Conservation (phyloP, 495 filamentous ascomycete genomes). For the Penicillium verhagenii region DNA sequence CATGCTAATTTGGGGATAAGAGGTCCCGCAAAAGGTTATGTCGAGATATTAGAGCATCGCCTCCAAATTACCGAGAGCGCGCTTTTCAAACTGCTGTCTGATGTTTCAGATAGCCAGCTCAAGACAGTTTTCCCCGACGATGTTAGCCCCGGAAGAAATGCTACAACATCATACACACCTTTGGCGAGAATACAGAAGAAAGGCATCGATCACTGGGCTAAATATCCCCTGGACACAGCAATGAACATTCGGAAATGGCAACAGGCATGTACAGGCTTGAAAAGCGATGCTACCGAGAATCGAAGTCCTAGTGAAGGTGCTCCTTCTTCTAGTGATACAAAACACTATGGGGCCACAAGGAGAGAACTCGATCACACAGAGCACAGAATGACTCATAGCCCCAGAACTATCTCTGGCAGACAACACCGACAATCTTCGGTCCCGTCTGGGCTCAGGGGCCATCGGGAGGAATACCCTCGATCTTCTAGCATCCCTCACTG, state of each 20-base stretch:
- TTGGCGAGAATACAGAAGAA: conserved; percentile 28
- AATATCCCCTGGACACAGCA: conserved; percentile 34
- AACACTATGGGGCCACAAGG: neutral
- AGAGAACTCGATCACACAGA: neutral
- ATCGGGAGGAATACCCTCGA: neutral
- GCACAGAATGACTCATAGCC: neutral
- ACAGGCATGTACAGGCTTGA: conserved; percentile 19
- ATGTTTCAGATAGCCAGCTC: conserved; percentile 32
- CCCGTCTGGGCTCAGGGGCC: neutral
- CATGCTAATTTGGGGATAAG: conserved; percentile 14
- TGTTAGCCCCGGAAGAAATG: neutral
- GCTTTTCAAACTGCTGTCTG: conserved; percentile 31
- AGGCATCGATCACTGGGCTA: conserved; percentile 37
- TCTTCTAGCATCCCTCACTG: neutral
- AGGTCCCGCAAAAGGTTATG: conserved; percentile 41
- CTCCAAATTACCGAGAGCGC: conserved; percentile 38
- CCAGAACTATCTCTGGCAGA: no score
- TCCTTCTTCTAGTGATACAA: neutral
- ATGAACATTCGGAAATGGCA: conserved; percentile 38
- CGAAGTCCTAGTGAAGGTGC: neutral
- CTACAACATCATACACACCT: conserved; percentile 15
- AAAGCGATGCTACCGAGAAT: neutral
- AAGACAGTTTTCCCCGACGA: conserved; percentile 11
- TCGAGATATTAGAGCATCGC: conserved; percentile 39
- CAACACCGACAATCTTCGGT: neutral